These are phyloP conservation scores for Chrysoporthe deuterocubensis DNA, from an alignment of 2,329 filamentous ascomycete genomes.

Conservation along the genomic window DNA sequence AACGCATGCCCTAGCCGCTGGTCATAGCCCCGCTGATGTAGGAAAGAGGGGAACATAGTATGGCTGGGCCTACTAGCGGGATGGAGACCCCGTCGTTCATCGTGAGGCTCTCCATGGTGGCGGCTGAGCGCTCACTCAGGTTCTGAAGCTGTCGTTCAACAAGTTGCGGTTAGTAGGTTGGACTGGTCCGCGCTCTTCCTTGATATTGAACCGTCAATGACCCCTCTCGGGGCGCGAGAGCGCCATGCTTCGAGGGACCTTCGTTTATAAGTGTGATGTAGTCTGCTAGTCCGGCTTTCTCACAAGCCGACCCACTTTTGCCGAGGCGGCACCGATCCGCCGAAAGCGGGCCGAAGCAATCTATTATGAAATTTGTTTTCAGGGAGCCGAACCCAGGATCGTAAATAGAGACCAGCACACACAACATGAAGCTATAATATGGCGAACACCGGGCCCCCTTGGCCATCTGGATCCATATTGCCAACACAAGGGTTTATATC, in stretches of 20 bases:
- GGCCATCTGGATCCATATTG: too few relatives aligned
- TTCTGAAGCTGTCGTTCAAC: too few relatives aligned
- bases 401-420: not conserved
- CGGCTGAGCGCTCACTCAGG: not conserved
- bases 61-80: constrained; percentile 6
- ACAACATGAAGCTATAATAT: not conserved
- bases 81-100: constrained; percentile 15
- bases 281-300: not conserved
- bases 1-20: too few relatives aligned
- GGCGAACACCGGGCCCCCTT: not conserved
- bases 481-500: too few relatives aligned
- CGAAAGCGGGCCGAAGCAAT: constrained; percentile 3
- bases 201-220: not conserved
- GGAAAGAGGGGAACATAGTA: not conserved
- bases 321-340: constrained; percentile 3
- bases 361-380: too few relatives aligned
- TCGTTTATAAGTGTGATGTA: not conserved
- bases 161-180: not conserved
- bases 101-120: not conserved
- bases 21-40: not conserved
- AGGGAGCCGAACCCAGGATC: too few relatives aligned
- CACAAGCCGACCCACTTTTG: not conserved
- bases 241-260: not conserved
- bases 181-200: not conserved
- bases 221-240: not conserved